Conservation (phyloP, 352 stramenopile genomes). For the Phytopythium mirpurense region DNA sequence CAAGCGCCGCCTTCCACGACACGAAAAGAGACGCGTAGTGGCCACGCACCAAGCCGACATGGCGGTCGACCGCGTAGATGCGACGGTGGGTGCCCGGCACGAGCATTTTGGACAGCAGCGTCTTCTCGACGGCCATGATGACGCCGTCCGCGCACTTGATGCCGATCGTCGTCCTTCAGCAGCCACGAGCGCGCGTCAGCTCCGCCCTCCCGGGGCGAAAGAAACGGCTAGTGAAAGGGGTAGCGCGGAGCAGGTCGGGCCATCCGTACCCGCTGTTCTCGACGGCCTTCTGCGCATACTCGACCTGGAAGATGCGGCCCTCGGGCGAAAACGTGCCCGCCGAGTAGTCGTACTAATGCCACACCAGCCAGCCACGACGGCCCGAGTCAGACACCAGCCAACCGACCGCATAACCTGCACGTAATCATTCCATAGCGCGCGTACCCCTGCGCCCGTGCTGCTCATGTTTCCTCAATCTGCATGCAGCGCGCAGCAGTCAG, state of each 20-base stretch:
- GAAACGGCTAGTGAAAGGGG: no score
- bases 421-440: no score
- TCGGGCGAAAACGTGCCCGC: slow-evolving; percentile 96
- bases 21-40: no score
- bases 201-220: neutral
- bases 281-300: slow-evolving; percentile 98
- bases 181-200: neutral
- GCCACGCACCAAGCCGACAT: slow-evolving; percentile 87
- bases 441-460: slow-evolving; percentile 75
- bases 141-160: slow-evolving; percentile 97
- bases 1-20: no score
- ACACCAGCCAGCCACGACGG: no score
- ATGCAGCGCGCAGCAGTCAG: neutral
- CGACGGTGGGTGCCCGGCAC: slow-evolving; percentile 85
- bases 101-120: slow-evolving; percentile 91
- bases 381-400: no score
- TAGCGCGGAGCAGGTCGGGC: no score
- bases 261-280: slow-evolving; percentile 90
- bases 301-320: slow-evolving; percentile 98
- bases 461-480: slow-evolving; percentile 43
- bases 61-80: slow-evolving; percentile 88
- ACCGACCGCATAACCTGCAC: no score
- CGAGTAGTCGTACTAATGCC: slow-evolving; percentile 76
- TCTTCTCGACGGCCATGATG: slow-evolving; percentile 97
- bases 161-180: slow-evolving; percentile 92